Evolutionary conservation across 2,329 filamentous ascomycete genomes (phyloP).

Genomic region (Fusarium sp.): DNA sequence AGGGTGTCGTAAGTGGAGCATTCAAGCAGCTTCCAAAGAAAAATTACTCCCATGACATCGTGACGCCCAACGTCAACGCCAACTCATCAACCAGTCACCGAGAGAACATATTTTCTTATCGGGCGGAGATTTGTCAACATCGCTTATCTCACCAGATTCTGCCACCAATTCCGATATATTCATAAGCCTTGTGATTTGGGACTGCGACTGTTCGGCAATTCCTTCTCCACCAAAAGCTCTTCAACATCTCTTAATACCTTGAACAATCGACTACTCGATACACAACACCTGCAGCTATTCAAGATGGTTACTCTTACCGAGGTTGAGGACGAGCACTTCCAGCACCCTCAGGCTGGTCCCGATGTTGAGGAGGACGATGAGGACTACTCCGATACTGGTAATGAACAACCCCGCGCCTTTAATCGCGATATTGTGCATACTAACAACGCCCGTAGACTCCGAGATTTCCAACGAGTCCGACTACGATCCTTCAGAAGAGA

Average conservation of each 20-base stretch:
- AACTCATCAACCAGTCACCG: conserved; percentile 28
- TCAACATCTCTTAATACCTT: conserved; percentile 11
- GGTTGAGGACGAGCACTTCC: conserved; percentile 96
- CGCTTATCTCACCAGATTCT: not conserved
- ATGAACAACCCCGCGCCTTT: conserved; percentile 40
- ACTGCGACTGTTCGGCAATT: not conserved
- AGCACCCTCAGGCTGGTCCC: conserved; percentile 72
- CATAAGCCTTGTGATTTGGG: not conserved
- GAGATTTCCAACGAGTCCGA: conserved; percentile 85
- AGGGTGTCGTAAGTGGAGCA: conserved; percentile 6
- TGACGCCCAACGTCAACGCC: conserved; percentile 39
- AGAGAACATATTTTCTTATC: conserved; percentile 28
- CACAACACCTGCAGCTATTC: conserved; percentile 37
- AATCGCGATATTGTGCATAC: not conserved
- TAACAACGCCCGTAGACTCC: conserved; percentile 68
- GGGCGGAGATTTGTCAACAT: conserved; percentile 6
- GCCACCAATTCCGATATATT: not conserved
- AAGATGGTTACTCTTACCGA: conserved; percentile 97
- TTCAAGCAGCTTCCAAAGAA: conserved; percentile 34
- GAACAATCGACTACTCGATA: conserved; percentile 3
- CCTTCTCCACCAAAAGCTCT: conserved; percentile 4
- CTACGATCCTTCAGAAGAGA: conserved; percentile 67
- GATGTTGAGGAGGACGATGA: conserved; percentile 92
- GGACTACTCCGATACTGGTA: conserved; percentile 95
- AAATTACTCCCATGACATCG: conserved; percentile 41